Evolutionary conservation across 257 asterid genomes (phyloP).

Genomic region (Haberlea rhodopensis): DNA sequence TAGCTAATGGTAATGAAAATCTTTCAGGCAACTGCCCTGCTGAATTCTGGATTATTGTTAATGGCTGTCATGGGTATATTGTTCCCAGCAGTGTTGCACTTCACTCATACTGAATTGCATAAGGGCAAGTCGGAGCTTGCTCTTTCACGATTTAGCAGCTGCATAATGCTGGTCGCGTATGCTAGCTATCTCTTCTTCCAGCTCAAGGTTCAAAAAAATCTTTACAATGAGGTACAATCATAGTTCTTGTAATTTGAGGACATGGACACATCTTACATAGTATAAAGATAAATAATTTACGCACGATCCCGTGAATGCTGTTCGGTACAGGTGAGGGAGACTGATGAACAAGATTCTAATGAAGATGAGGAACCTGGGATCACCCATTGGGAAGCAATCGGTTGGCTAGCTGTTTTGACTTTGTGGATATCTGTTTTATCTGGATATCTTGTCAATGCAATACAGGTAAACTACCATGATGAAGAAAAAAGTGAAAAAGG

Average conservation of each 20-base stretch:
- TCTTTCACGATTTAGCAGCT: slow-evolving; percentile 93
- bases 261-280: slow-evolving; percentile 7
- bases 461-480: slow-evolving; percentile 45
- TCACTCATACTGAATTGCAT: slow-evolving; percentile 84
- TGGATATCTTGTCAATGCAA: slow-evolving; percentile 68
- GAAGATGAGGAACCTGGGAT: slow-evolving; percentile 62
- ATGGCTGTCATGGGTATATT: slow-evolving; percentile 98
- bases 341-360: slow-evolving; percentile 39
- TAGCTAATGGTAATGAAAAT: slow-evolving; percentile 30
- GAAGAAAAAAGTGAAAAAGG: background rate
- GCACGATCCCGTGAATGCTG: slow-evolving; percentile 14
- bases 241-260: slow-evolving; percentile 8
- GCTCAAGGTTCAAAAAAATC: slow-evolving; percentile 68
- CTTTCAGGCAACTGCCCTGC: slow-evolving; percentile 85
- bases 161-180: slow-evolving; percentile 88
- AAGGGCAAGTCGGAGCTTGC: slow-evolving; percentile 85
- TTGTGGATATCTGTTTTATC: slow-evolving; percentile 61
- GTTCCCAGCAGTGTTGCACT: slow-evolving; percentile 93
- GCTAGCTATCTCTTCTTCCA: slow-evolving; percentile 93
- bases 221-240: slow-evolving; percentile 31
- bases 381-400: slow-evolving; percentile 64
- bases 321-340: slow-evolving; percentile 46
- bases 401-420: slow-evolving; percentile 66
- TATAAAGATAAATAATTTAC: slow-evolving; percentile 35
- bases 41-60: slow-evolving; percentile 84